Conservation (phyloP, 805 yeast genomes). For the Ogataea pignaliae region DNA sequence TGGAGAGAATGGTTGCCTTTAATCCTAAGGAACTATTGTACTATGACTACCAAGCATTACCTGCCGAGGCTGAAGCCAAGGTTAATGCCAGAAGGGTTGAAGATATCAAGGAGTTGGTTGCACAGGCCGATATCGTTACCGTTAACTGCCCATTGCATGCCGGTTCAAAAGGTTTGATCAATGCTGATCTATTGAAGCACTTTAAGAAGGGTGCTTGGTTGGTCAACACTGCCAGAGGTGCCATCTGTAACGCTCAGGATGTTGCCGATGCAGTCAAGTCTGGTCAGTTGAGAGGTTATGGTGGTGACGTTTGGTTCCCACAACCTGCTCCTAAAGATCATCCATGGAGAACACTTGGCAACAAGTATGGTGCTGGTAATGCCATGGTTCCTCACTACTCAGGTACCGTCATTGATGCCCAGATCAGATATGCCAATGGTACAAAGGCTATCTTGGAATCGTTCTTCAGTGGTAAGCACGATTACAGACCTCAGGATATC, state of each 20-base stretch:
- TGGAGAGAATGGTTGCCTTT: conserved; percentile 68
- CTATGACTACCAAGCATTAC: conserved; percentile 69
- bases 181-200: conserved; percentile 60
- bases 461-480: conserved; percentile 56
- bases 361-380: conserved; percentile 68
- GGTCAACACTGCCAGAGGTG: conserved; percentile 81
- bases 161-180: conserved; percentile 60
- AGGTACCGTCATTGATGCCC: conserved; percentile 80
- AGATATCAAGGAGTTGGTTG: conserved; percentile 58
- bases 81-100: conserved; percentile 60
- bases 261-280: conserved; percentile 67
- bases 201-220: conserved; percentile 72
- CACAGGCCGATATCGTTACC: conserved; percentile 68
- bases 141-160: conserved; percentile 76
- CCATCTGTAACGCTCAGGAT: conserved; percentile 67
- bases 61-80: conserved; percentile 51
- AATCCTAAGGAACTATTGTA: conserved; percentile 70
- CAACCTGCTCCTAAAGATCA: conserved; percentile 78
- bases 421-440: conserved; percentile 67
- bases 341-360: conserved; percentile 71
- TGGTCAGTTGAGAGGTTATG: conserved; percentile 74
- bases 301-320: conserved; percentile 84
- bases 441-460: conserved; percentile 59
- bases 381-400: conserved; percentile 84
- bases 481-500: conserved; percentile 73